Evolutionary conservation across 805 yeast species (phyloP).

Genomic region (Suhomyces canberraensis): DNA sequence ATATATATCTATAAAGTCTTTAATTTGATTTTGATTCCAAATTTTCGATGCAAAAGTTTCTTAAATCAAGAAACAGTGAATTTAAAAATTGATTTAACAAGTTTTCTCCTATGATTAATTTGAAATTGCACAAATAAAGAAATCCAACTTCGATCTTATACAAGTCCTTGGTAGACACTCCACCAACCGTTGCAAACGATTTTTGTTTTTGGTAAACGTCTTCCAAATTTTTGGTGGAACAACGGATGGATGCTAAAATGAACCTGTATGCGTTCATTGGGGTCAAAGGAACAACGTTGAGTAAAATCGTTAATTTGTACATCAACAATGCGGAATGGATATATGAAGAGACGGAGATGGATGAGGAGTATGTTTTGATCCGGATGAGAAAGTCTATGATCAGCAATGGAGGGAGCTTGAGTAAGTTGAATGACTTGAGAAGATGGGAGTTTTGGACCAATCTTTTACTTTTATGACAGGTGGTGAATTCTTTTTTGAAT

Average conservation of each 20-base stretch:
- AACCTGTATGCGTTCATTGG: conserved; percentile 38
- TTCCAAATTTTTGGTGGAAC: conserved; percentile 41
- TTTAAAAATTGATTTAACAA: conserved; percentile 30
- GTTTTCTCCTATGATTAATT: conserved; percentile 41
- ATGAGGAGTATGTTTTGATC: conserved; percentile 37
- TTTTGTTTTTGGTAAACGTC: conserved; percentile 43
- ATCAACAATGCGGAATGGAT: conserved; percentile 39
- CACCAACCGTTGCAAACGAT: conserved; percentile 44
- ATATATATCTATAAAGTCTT: too few species aligned
- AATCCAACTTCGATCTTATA: conserved; percentile 49
- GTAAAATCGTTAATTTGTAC: conserved; percentile 32
- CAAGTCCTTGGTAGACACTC: conserved; percentile 43
- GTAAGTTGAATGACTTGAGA: conserved; percentile 29
- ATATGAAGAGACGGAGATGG: conserved; percentile 37
- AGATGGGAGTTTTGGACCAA: conserved; percentile 27
- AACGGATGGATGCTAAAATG: conserved; percentile 35
- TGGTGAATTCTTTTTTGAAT: conserved; percentile 20
- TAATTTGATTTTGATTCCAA: too few species aligned
- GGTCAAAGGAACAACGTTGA: conserved; percentile 32
- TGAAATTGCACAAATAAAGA: conserved; percentile 48
- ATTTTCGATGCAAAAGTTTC: conserved; percentile 19
- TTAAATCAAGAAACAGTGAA: conserved; percentile 30
- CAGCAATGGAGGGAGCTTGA: conserved; percentile 33
- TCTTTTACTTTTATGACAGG: conserved; percentile 14
- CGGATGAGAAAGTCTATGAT: conserved; percentile 34